Conservation (phyloP, 139 green algal species). For the Auxenochlorella pyrenoidosa region DNA sequence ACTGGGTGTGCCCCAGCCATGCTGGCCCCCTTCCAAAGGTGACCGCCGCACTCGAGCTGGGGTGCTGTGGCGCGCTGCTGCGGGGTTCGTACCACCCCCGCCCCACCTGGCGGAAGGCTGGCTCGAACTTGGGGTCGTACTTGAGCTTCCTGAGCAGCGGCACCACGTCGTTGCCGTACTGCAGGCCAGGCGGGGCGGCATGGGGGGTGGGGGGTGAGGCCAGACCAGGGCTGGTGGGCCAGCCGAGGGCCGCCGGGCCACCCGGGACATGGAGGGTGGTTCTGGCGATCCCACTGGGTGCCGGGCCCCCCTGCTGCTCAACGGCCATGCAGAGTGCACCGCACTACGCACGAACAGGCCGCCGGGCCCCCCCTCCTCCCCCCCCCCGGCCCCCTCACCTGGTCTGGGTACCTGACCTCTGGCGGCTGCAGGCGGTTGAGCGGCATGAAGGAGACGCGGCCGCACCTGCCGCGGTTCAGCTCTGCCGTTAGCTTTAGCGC, state of each 20-base stretch:
- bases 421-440: conserved; percentile 78
- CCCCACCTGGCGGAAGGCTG: conserved; percentile 72
- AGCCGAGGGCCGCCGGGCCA: not conserved
- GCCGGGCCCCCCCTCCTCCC: not conserved
- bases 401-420: conserved; percentile 1
- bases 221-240: not conserved
- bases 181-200: conserved; percentile 23
- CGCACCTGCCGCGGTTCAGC: conserved; percentile 76
- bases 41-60: too few relatives aligned
- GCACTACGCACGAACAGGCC: not conserved
- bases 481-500: conserved; percentile 73
- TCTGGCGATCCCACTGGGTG: too few relatives aligned
- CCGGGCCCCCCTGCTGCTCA: too few relatives aligned
- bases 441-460: conserved; percentile 95
- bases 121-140: conserved; percentile 64
- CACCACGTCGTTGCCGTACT: conserved; percentile 74
- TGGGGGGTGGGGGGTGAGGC: not conserved
- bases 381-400: not conserved
- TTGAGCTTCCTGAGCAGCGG: conserved; percentile 84
- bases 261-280: too few relatives aligned
- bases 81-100: not conserved
- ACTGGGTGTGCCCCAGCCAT: too few relatives aligned
- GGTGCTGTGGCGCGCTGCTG: not conserved
- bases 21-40: too few relatives aligned
- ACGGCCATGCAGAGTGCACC: too few relatives aligned